phyloP scores from a whole-genome alignment of 768 basidiomycete species.

The Pulveroboletus sp. region DNA sequence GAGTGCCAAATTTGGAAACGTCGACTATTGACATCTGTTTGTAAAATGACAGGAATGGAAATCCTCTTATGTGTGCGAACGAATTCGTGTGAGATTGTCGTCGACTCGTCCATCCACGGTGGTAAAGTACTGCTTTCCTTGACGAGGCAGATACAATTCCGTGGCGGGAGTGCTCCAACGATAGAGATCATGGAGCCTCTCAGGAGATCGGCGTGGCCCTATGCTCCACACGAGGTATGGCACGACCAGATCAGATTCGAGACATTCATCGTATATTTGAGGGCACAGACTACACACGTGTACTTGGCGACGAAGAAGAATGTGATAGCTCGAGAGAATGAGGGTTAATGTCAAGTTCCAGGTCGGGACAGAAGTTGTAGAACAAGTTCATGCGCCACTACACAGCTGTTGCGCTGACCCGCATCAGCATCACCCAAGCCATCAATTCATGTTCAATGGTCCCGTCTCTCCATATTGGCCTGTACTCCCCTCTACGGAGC shows the following conservation, averaged over 20 bases:
- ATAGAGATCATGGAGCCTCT: too few relatives aligned
- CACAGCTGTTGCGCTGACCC: neutral
- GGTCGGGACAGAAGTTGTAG: too few relatives aligned
- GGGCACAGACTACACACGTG: neutral
- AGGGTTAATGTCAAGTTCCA: too few relatives aligned
- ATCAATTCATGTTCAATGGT: neutral
- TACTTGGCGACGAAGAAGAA: neutral
- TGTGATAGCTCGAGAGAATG: too few relatives aligned
- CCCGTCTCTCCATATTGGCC: neutral
- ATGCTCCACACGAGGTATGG: neutral
- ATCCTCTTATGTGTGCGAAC: neutral
- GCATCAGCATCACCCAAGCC: constrained; percentile 4
- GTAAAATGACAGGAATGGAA: constrained; percentile 10
- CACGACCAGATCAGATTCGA: neutral
- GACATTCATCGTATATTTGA: neutral
- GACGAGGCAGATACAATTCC: neutral
- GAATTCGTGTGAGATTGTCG: neutral
- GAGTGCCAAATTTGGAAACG: constrained; percentile 18
- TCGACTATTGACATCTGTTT: constrained; percentile 13
- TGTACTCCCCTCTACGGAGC: neutral
- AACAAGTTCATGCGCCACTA: neutral
- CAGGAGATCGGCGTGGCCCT: too few relatives aligned
- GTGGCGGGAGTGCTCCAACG: neutral
- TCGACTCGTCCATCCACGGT: neutral
- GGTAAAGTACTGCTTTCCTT: neutral